Conservation (phyloP, 306 rosid genomes). For the Quercus variabilis region DNA sequence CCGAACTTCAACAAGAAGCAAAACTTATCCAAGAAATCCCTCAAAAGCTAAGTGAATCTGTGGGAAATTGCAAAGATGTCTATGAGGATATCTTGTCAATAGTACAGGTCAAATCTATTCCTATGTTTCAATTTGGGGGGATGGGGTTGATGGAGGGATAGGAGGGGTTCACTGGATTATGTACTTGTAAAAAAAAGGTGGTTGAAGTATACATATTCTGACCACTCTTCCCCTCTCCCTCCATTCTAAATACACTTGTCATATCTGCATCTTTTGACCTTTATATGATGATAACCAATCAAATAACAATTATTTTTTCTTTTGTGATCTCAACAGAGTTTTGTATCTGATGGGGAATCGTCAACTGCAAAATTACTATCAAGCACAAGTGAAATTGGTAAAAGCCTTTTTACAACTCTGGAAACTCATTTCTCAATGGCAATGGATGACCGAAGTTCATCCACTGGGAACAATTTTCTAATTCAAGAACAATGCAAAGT, state of each 20-base stretch:
- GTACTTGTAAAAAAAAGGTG: too few species aligned
- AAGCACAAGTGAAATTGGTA: constrained; percentile 61
- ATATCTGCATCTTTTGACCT: constrained; percentile 3
- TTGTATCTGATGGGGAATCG: constrained; percentile 40
- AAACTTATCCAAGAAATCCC: constrained; percentile 46
- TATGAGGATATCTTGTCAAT: constrained; percentile 59
- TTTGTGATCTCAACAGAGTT: constrained; percentile 39
- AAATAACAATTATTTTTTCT: constrained; percentile 15
- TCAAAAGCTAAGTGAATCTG: constrained; percentile 42
- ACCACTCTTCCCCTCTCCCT: too few species aligned
- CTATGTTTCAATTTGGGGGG: too few species aligned
- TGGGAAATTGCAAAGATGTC: constrained; percentile 52
- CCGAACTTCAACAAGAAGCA: constrained; percentile 56
- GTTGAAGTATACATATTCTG: too few species aligned
- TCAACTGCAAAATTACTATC: constrained; percentile 52
- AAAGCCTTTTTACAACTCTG: constrained; percentile 52
- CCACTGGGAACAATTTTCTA: constrained; percentile 26
- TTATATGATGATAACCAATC: constrained; percentile 15
- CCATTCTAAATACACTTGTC: neutral
- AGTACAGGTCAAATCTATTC: constrained; percentile 48
- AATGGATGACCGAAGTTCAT: constrained; percentile 30
- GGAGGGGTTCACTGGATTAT: too few species aligned
- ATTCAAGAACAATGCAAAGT: constrained; percentile 48
- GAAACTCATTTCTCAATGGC: constrained; percentile 49
- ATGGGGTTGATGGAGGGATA: too few species aligned